phyloP scores from a whole-genome alignment of 169 alveolate species.

The Babesia ovata region DNA sequence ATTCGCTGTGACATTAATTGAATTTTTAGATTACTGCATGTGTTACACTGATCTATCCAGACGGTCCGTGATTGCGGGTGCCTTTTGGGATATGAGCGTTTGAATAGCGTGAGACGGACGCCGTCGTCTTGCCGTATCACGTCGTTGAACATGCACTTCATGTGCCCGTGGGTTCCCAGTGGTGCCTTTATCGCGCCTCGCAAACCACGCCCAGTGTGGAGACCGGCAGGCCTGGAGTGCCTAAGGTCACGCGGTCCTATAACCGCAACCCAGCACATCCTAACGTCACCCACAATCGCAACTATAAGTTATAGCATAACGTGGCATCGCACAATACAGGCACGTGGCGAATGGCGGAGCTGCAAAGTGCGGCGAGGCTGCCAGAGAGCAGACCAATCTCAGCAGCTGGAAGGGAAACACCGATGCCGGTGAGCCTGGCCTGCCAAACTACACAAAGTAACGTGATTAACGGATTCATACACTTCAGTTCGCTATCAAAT shows the following conservation, averaged over 20 bases:
- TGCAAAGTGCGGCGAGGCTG: too few species aligned
- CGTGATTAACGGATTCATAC: too few species aligned
- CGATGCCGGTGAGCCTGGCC: too few species aligned
- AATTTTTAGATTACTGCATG: not conserved
- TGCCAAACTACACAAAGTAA: too few species aligned
- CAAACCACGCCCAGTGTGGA: conserved; percentile 94
- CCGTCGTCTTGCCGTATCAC: conserved; percentile 93
- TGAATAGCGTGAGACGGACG: conserved; percentile 89
- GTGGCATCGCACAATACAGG: too few species aligned
- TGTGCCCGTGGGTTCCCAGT: conserved; percentile 99
- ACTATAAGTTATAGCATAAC: too few species aligned
- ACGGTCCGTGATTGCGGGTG: conserved; percentile 76
- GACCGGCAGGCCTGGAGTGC: conserved; percentile 95
- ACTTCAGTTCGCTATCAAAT: too few species aligned
- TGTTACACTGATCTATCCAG: conserved; percentile 4
- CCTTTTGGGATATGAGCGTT: conserved; percentile 92
- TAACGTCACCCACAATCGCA: not conserved
- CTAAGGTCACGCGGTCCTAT: conserved; percentile 95
- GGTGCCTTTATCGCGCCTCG: conserved; percentile 96
- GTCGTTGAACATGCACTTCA: conserved; percentile 96
- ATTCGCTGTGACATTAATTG: not conserved
- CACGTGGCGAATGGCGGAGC: too few species aligned
- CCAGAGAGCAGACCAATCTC: too few species aligned
- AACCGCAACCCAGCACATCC: too few species aligned
- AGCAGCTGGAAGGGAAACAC: too few species aligned